phyloP scores from a whole-genome alignment of 805 yeast species.

The Metschnikowia arizonensis region DNA sequence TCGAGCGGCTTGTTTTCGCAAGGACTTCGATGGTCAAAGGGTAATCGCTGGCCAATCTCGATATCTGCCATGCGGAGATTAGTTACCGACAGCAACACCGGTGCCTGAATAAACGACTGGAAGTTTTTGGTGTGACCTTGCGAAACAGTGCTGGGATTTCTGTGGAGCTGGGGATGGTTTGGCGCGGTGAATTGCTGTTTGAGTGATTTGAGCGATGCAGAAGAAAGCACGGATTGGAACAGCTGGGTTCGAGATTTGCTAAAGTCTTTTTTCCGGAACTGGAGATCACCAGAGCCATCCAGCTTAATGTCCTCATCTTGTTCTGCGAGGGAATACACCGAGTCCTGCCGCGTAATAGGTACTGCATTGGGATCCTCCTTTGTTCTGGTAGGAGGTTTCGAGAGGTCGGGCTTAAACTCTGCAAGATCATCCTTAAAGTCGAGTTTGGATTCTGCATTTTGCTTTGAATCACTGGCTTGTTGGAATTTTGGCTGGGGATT shows the following conservation, averaged over 20 bases:
- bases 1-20: constrained; percentile 4
- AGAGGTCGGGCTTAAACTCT: constrained; percentile 2
- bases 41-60: constrained; percentile 40
- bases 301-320: constrained; percentile 5
- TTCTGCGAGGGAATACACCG: background rate
- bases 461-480: background rate
- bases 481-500: background rate
- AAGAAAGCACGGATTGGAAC: constrained; percentile 42
- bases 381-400: background rate
- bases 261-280: constrained; percentile 39
- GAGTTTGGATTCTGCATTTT: background rate
- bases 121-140: constrained; percentile 27
- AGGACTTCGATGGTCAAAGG: constrained; percentile 27
- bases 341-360: constrained; percentile 3
- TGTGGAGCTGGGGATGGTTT: constrained; percentile 13
- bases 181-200: constrained; percentile 25
- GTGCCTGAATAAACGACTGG: constrained; percentile 45
- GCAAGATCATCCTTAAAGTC: background rate
- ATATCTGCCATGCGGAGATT: constrained; percentile 28
- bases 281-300: constrained; percentile 19
- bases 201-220: constrained; percentile 40
- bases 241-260: constrained; percentile 38
- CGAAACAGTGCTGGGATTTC: constrained; percentile 14
- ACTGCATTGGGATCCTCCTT: background rate
- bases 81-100: constrained; percentile 37